These are phyloP conservation scores for Candida ascalaphidarum DNA, from an alignment of 805 yeast genomes.

Conservation along the genomic window DNA sequence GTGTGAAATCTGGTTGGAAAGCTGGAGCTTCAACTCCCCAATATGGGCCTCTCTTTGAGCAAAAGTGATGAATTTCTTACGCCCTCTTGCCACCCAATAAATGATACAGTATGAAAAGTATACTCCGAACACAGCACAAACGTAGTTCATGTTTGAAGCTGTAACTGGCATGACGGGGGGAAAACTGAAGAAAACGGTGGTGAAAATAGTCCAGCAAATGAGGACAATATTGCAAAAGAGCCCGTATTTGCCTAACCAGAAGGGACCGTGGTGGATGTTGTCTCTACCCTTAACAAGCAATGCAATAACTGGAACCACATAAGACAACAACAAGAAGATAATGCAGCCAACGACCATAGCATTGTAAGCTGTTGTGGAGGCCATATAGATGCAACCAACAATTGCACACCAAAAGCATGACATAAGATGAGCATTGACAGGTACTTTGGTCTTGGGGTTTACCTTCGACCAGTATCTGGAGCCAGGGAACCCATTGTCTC, in stretches of 20 bases:
- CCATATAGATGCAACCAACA: conserved; percentile 56
- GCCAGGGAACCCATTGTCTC: conserved; percentile 36
- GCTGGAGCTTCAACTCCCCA: conserved; percentile 12
- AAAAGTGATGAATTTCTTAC: conserved; percentile 5
- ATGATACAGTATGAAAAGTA: conserved; percentile 33
- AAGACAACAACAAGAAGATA: conserved; percentile 49
- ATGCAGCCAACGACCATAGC: conserved; percentile 57
- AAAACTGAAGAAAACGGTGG: conserved; percentile 54
- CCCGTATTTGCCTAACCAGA: conserved; percentile 57
- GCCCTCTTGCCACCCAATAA: conserved; percentile 45
- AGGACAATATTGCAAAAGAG: conserved; percentile 40
- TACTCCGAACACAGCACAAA: conserved; percentile 42
- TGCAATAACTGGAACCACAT: conserved; percentile 46
- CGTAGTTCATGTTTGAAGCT: conserved; percentile 59
- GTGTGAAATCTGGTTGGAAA: conserved; percentile 14
- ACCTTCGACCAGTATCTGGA: conserved; percentile 28
- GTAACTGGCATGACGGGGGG: conserved; percentile 58
- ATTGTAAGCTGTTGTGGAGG: conserved; percentile 59
- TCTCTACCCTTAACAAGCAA: conserved; percentile 41
- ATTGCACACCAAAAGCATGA: conserved; percentile 45
- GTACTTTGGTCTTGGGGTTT: conserved; percentile 33
- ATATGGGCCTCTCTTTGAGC: conserved; percentile 14
- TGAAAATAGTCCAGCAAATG: conserved; percentile 50
- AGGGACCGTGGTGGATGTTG: conserved; percentile 53
- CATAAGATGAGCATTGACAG: conserved; percentile 51